Conservation (phyloP, 306 rosid species). For the Herpetospermum pedunculosum region DNA sequence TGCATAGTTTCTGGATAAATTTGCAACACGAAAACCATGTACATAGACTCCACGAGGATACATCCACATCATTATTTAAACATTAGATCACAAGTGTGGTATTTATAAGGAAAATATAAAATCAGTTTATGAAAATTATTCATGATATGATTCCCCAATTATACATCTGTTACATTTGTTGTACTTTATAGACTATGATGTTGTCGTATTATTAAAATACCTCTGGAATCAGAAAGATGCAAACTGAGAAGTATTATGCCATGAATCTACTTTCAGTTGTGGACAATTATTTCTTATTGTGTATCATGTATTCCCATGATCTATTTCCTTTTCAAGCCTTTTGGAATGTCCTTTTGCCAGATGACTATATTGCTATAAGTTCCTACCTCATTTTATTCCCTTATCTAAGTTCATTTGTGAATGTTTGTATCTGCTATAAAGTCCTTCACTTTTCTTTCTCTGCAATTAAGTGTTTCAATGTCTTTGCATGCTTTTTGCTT, state of each 20-base stretch:
- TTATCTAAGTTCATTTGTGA: neutral
- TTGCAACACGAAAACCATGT: neutral
- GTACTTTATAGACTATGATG: neutral
- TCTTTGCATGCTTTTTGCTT: neutral
- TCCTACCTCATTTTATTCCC: neutral
- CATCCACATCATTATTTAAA: neutral
- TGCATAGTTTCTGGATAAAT: neutral
- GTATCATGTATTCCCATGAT: neutral
- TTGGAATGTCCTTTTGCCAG: neutral
- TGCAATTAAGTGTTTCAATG: neutral
- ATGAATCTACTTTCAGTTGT: neutral
- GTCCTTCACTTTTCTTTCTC: neutral
- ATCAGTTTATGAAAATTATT: neutral
- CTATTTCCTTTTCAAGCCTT: neutral
- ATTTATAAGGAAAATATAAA: neutral
- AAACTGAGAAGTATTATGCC: neutral
- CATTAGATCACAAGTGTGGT: neutral
- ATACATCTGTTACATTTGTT: neutral
- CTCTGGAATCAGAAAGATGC: neutral
- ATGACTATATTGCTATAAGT: neutral
- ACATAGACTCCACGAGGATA: neutral
- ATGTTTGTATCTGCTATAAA: neutral
- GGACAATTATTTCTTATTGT: neutral
- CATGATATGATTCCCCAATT: neutral
- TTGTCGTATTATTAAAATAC: neutral